Evolutionary conservation across 1,284 basidiomycete species (phyloP).

Genomic region (Cutaneotrichosporon dermatis): DNA sequence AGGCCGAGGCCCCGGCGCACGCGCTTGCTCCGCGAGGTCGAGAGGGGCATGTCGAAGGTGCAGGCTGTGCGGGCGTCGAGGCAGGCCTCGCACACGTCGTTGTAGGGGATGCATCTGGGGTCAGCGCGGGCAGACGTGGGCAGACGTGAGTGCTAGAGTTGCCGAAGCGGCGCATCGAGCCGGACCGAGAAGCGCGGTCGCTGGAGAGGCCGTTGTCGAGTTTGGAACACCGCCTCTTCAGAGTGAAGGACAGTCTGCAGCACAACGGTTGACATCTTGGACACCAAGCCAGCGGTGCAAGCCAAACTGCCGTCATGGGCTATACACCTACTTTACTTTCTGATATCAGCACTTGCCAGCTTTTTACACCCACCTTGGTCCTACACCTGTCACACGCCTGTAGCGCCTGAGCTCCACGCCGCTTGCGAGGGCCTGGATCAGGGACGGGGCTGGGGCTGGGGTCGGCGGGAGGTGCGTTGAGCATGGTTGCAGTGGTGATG

Average conservation of each 20-base stretch:
- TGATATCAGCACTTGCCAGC: background rate
- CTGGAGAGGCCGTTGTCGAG: too few relatives aligned
- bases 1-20: conserved; percentile 19
- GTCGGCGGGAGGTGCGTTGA: too few relatives aligned
- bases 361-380: conserved; percentile 19
- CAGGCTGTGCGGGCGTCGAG: conserved; percentile 13
- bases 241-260: too few relatives aligned
- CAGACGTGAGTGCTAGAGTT: too few relatives aligned
- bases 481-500: too few relatives aligned
- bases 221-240: too few relatives aligned
- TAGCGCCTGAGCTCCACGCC: conserved; percentile 4
- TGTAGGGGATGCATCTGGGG: conserved; percentile 16
- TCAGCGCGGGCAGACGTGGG: too few relatives aligned
- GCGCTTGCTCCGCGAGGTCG: conserved; percentile 28
- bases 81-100: conserved; percentile 22
- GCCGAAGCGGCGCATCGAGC: too few relatives aligned
- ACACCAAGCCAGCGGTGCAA: too few relatives aligned
- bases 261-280: background rate
- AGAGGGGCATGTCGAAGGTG: conserved; percentile 29
- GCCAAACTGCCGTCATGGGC: background rate
- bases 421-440: background rate
- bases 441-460: too few relatives aligned
- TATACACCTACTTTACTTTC: conserved; percentile 13
- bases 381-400: conserved; percentile 34
- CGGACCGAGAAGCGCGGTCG: too few relatives aligned